Evolutionary conservation across 495 filamentous ascomycete genomes (phyloP), one percentile per base, ranked within the genome.

Genomic region (Pyrenula aspistea): DNA sequence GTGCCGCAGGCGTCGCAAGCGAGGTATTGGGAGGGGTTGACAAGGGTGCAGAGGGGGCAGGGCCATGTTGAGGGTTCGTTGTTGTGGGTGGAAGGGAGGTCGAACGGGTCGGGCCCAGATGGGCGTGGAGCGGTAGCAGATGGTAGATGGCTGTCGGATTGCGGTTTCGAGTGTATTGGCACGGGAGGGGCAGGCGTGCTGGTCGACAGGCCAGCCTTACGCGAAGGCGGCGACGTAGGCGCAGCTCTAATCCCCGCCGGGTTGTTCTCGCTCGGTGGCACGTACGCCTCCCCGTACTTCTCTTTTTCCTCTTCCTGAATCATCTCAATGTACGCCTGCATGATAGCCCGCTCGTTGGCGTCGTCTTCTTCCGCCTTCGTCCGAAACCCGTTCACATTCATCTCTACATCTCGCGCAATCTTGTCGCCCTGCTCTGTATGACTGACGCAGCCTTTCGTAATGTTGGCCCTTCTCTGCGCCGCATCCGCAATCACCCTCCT

Each of bases 321-420:
- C 10, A 97, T 70, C 55, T 97, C 92, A 71, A 87, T 89, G 23
- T 92, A 79, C 0, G 90, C 92, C 60, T 90, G 81, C 56, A 89
- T 77, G 60, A 96, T 95, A n/a, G 92, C 91, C 20, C 79, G 77
- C 51, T 96, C 89, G 59, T 96, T 92, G 1, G 89, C 92, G 61
- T 90, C 85, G 54, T 96, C 91, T 62, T 93, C 88, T 62, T 94
- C 88, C 0, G 88, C 88, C 64, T 90, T 78, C 0, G 92, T 96
- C 47, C 78, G 73, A 73, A 93, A 90, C 0, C 89, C 88, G 61
- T 85, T 86, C 51, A 73, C 69, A 59, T 85, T 77, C 56, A 90
- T 81, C 1, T 78, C 77, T 1, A 89, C 72, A 36, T 75, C 72
- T 2, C 70, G 67, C 1, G 84, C 84, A 51, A 88, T 81, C 24